These are phyloP conservation scores for Rosa hybrid DNA, from an alignment of 331 rosid species.

Conservation along the genomic window DNA sequence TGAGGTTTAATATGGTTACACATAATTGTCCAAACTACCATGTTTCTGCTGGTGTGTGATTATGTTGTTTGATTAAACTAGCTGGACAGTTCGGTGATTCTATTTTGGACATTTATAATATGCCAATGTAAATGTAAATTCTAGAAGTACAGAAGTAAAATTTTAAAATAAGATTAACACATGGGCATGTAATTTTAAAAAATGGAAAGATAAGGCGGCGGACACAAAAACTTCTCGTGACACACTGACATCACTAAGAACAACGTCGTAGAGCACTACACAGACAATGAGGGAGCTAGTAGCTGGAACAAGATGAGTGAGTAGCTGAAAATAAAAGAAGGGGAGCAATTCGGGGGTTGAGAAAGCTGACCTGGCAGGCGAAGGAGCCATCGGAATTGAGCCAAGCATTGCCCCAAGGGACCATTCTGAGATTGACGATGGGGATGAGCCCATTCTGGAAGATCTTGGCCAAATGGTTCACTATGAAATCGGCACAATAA, in stretches of 20 bases:
- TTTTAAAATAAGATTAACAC: background rate
- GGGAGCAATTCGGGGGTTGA: background rate
- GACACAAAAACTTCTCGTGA: background rate
- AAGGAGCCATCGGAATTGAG: constrained; percentile 49
- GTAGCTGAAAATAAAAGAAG: background rate
- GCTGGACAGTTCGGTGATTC: background rate
- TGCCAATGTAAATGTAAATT: background rate
- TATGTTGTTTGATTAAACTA: background rate
- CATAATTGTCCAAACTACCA: too few species aligned
- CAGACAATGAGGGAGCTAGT: background rate
- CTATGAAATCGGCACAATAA: constrained; percentile 80
- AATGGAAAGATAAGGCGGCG: background rate
- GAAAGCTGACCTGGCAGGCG: constrained; percentile 60
- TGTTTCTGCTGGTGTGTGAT: background rate
- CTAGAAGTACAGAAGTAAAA: background rate
- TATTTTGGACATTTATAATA: background rate
- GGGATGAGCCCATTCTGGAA: constrained; percentile 73
- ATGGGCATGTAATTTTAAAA: background rate
- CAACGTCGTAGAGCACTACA: background rate
- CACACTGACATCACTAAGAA: too few species aligned
- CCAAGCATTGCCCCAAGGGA: constrained; percentile 93
- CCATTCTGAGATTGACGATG: constrained; percentile 66
- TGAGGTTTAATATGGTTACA: too few species aligned
- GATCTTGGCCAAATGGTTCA: constrained; percentile 57
- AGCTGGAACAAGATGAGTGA: background rate